Evolutionary conservation across 2,329 filamentous ascomycete species (phyloP).

Genomic region (Botryotinia convoluta): DNA sequence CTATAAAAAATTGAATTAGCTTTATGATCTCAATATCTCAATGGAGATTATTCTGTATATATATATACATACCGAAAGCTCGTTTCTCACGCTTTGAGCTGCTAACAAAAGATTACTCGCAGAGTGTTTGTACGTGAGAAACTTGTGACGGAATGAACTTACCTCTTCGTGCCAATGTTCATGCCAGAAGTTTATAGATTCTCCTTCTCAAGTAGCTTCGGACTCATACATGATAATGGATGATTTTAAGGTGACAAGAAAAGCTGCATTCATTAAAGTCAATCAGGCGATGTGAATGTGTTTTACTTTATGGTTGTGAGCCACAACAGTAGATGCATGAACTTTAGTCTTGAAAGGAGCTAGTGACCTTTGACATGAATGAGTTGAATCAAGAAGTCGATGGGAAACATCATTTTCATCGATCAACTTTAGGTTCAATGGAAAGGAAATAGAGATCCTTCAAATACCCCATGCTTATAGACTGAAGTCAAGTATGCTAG

Average conservation of each 20-base stretch:
- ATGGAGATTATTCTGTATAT: background rate
- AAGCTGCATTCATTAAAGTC: background rate
- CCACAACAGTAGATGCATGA: background rate
- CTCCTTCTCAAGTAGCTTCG: no score
- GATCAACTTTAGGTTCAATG: background rate
- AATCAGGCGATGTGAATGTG: background rate
- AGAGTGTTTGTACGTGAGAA: background rate
- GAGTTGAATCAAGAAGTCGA: background rate
- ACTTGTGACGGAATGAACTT: background rate
- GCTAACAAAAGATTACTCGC: fast-evolving
- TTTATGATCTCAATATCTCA: background rate
- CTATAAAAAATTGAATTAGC: background rate
- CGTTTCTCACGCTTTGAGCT: background rate
- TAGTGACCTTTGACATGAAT: background rate
- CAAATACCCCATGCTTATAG: fast-evolving
- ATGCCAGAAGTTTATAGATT: background rate
- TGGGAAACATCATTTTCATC: background rate
- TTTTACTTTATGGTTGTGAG: background rate
- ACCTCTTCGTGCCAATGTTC: background rate
- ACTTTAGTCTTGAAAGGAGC: background rate
- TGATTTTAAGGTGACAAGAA: background rate
- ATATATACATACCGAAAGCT: background rate
- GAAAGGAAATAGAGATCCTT: fast-evolving
- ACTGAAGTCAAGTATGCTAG: background rate
- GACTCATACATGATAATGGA: background rate